Conservation (phyloP, 768 basidiomycete species). For the Psilocybe subaeruginosa region DNA sequence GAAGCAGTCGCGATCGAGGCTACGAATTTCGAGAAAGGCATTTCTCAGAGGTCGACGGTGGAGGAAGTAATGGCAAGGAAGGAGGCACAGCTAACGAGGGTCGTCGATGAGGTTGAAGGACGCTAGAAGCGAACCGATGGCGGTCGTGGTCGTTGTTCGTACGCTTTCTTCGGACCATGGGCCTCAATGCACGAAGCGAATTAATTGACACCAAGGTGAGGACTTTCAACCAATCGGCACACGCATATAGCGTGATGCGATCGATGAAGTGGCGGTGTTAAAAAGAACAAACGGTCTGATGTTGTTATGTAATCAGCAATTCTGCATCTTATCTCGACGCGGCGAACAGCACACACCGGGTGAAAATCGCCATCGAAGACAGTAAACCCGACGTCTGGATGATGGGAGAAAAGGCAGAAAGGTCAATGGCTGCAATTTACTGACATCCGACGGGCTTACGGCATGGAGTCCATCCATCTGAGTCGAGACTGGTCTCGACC, state of each 20-base stretch:
- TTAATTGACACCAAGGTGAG: neutral
- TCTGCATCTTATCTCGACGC: too few relatives aligned
- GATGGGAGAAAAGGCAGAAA: too few relatives aligned
- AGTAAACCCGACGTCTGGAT: too few relatives aligned
- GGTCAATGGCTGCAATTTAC: too few relatives aligned
- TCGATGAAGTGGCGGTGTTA: neutral
- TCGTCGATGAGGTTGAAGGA: neutral
- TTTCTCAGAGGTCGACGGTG: neutral
- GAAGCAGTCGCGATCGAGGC: neutral
- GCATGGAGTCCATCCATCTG: too few relatives aligned
- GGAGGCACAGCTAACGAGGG: neutral
- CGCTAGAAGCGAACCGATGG: too few relatives aligned
- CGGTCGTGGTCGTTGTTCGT: neutral
- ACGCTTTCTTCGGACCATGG: neutral
- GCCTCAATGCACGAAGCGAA: too few relatives aligned
- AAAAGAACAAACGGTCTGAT: neutral
- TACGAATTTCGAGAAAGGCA: neutral
- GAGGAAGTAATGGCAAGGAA: neutral
- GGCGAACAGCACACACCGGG: too few relatives aligned
- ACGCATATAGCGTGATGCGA: neutral
- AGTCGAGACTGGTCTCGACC: too few relatives aligned
- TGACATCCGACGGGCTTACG: too few relatives aligned
- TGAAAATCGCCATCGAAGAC: too few relatives aligned
- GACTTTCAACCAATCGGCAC: neutral
- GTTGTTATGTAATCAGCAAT: too few relatives aligned